Conservation (phyloP, 495 filamentous ascomycete species). For the Chaetomium cochliodes region DNA sequence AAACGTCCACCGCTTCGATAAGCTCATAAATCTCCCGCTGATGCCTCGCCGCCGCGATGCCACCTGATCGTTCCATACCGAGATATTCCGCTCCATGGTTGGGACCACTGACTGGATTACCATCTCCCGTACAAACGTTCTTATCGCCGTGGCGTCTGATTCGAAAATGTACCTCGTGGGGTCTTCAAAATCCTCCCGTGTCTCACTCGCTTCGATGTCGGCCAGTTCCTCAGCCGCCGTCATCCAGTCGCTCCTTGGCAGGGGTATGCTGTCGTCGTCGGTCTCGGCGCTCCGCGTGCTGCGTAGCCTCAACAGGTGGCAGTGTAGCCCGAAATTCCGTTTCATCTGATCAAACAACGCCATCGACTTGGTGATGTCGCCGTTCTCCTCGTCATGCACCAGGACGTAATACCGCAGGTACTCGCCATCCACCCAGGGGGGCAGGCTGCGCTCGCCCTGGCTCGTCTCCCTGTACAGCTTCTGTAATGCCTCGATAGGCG, state of each 20-base stretch:
- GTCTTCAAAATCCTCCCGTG: slow-evolving; percentile 63
- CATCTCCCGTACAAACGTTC: slow-evolving; percentile 86
- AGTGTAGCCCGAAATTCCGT: slow-evolving; percentile 90
- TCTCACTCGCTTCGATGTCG: slow-evolving; percentile 60
- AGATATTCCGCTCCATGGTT: slow-evolving; percentile 86
- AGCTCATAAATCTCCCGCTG: slow-evolving; percentile 83
- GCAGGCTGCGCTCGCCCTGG: slow-evolving; percentile 63
- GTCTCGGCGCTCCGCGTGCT: slow-evolving; percentile 82
- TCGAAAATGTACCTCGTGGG: slow-evolving; percentile 81
- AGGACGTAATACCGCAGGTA: slow-evolving; percentile 94
- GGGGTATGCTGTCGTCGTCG: slow-evolving; percentile 83
- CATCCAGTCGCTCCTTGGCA: slow-evolving; percentile 83
- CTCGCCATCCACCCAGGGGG: slow-evolving; percentile 80
- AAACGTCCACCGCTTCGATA: slow-evolving; percentile 84
- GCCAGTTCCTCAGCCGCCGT: slow-evolving; percentile 81
- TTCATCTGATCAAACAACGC: slow-evolving; percentile 96
- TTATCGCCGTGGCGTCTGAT: slow-evolving; percentile 83
- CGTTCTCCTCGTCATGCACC: slow-evolving; percentile 93
- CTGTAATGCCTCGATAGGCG: slow-evolving; percentile 79
- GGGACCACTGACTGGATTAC: slow-evolving; percentile 89
- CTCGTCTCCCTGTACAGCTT: slow-evolving; percentile 76
- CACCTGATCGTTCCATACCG: slow-evolving; percentile 95
- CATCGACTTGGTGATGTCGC: slow-evolving; percentile 86
- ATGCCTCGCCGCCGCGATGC: slow-evolving; percentile 85
- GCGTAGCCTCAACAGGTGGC: slow-evolving; percentile 82